Evolutionary conservation across 1,284 basidiomycete species (phyloP), one percentile per base, ranked within the genome.

Genomic region (Puccinia horiana): DNA sequence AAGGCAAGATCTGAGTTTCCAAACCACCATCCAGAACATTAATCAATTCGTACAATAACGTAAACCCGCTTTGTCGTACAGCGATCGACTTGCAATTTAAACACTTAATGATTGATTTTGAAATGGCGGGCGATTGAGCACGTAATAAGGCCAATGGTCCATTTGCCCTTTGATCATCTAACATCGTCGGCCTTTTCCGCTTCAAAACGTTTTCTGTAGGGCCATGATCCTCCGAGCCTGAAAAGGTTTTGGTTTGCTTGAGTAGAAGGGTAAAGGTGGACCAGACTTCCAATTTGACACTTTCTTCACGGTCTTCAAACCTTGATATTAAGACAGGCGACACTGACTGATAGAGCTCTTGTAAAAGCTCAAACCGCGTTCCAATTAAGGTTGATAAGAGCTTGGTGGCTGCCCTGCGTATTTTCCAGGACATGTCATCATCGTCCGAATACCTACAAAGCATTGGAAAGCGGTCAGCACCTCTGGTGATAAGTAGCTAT

Each of bases 361-460:
- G 88, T 4, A 98, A 89, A 1, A 96, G 89, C 86, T 97, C 96
- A 0, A 94, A 92, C 16, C 95, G 92, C 5, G 96, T 96, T 20
- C 90, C 91, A 84, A 98, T 92, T 72, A 97, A 89, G 0, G 93
- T 93, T 18, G 92, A 89, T 18, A 99, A 90, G 1, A 98, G 89
- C 86, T 98, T 98, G 35, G 95, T 95, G 5, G 97, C 92, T 4
- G 94, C 93, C 76, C 96, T 91, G 83, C 97, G 92, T 83, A 98
- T 95, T 88, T 98, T 98, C 91, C 98, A 99, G 0, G 96, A 98
- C n/a, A 94, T 93, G 86, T 99, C 97, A 86, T 99, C 97, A 84
- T 99, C 96, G 85, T 99, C 96, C 9, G 94, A 95, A 87, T 98
- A 98, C 84, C 93, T 94, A 83, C 2, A 82, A 81, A 32, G 76